Evolutionary conservation across 2,329 filamentous ascomycete genomes (phyloP).

Genomic region (Didymella sp.): DNA sequence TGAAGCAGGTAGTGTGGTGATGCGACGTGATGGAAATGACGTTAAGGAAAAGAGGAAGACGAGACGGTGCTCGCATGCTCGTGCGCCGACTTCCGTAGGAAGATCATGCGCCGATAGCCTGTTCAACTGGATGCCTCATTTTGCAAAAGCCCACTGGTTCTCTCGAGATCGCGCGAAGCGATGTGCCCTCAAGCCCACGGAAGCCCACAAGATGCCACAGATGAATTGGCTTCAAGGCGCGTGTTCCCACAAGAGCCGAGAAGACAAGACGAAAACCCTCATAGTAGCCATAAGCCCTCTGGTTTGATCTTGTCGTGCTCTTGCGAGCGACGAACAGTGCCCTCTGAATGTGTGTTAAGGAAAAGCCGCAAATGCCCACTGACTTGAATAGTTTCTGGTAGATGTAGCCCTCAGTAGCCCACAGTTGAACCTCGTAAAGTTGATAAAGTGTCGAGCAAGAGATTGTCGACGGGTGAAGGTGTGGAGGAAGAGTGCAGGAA

Average conservation of each 20-base stretch:
- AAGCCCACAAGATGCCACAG: slow-evolving; percentile 57
- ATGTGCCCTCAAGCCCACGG: slow-evolving; percentile 54
- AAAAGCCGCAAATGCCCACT: slow-evolving; percentile 51
- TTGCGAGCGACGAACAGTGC: slow-evolving; percentile 46
- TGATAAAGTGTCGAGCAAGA: slow-evolving; percentile 17
- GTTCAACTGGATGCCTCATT: slow-evolving; percentile 50
- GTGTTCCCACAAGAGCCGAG: slow-evolving; percentile 63
- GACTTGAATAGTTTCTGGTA: slow-evolving; percentile 49
- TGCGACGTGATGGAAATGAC: slow-evolving; percentile 15
- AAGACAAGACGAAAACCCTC: slow-evolving; percentile 53
- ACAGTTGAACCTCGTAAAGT: slow-evolving; percentile 44
- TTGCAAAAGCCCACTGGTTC: slow-evolving; percentile 54
- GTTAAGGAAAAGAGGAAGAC: slow-evolving; percentile 31
- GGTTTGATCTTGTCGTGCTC: slow-evolving; percentile 47
- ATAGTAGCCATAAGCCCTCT: slow-evolving; percentile 51
- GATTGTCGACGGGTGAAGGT: slow-evolving; percentile 15
- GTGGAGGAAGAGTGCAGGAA: slow-evolving; percentile 15
- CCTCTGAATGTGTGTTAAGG: slow-evolving; percentile 50
- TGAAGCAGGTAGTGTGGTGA: slow-evolving; percentile 12
- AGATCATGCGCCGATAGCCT: slow-evolving; percentile 40
- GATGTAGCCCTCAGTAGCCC: slow-evolving; percentile 46
- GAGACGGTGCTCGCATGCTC: slow-evolving; percentile 33
- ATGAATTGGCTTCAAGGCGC: slow-evolving; percentile 54
- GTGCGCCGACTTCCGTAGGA: slow-evolving; percentile 28
- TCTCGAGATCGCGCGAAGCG: slow-evolving; percentile 49